Evolutionary conservation across 495 filamentous ascomycete species (phyloP).

Genomic region (Hypoxylon trugodes): DNA sequence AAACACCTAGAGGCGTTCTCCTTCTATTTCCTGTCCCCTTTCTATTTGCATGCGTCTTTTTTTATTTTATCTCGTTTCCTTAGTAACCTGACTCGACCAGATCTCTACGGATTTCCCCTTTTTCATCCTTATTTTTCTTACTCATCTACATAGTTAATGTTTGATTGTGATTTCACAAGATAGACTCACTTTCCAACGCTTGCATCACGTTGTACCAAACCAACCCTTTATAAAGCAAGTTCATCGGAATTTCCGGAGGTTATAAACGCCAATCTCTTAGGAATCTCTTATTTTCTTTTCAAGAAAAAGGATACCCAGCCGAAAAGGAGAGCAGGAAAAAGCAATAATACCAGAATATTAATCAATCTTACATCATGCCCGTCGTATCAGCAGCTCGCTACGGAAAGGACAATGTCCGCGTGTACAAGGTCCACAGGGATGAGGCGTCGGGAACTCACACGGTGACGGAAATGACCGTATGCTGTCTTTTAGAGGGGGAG

Average conservation of each 20-base stretch:
- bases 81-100: constrained; percentile 21
- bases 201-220: constrained; percentile 31
- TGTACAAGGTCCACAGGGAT: constrained; percentile 90
- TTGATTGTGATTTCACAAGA: constrained; percentile 28
- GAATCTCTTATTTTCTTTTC: constrained; percentile 4
- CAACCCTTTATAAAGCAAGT: constrained; percentile 20
- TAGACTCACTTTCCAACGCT: constrained; percentile 23
- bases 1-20: constrained; percentile 12
- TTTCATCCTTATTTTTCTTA: not conserved
- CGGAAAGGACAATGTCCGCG: constrained; percentile 97
- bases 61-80: constrained; percentile 3
- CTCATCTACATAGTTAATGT: constrained; percentile 10
- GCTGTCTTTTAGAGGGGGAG: constrained; percentile 86
- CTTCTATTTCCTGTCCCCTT: not conserved
- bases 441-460: constrained; percentile 77
- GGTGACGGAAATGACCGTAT: constrained; percentile 94
- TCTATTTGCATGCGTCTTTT: constrained; percentile 20
- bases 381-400: constrained; percentile 79
- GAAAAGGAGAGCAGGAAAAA: constrained; percentile 6
- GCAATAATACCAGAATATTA: not conserved
- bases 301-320: not conserved
- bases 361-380: constrained; percentile 54
- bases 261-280: not conserved
- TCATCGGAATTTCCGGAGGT: constrained; percentile 14
- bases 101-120: constrained; percentile 10